Base-by-base conservation (phyloP, 1,139 yeast genomes). In the Trichomonascaceae sp. region DNA sequence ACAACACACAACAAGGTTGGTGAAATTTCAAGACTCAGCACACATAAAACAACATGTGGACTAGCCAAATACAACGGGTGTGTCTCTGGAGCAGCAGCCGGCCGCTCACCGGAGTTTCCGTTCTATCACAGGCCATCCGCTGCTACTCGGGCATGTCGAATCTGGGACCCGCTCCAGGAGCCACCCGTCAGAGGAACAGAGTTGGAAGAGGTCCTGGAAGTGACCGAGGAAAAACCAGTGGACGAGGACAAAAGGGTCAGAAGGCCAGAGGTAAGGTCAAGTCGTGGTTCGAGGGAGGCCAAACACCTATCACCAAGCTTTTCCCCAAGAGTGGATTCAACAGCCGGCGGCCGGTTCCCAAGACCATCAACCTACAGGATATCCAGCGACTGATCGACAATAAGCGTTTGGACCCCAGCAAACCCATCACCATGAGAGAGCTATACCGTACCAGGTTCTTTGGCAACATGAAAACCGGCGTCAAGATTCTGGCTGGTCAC, bases 221-320 rank as follows among this genome's bases (percentile, higher is more conserved):
- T 30, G 93, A 93, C 15, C 48, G 58, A 33, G 68, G 99, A 63
- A 85, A 87, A 59, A 89, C 97, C 2, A 75, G 97, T 3, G 94
- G 95, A 33, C 72, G 98, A 56, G 99, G 99, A 65, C 95, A 84
- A 54, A 92, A 87, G 62, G 99, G 99, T 73, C 98, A 89, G 57
- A 87, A 87, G 62, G 96, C 97, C 11, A 74, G 97, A 60, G 82
- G 89, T 26, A 73, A 76, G 35, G 92, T 87, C 16, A 89, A 87
- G 39, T 73, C 79, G 42, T 84, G 93, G 89, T 82, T 87, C 56
- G 98, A 89, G 65, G 99, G 99, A 71, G 98, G 98, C 52, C 99
- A 89, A 57, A 89, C 98, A 1, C 97, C 97, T 16, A 77, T 77
- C 48, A 80, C 75, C 52, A 80, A 80, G 56, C 63, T 85, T 41